Evolutionary conservation across 1,284 basidiomycete genomes (phyloP).

Genomic region (Puccinia brachypodii): DNA sequence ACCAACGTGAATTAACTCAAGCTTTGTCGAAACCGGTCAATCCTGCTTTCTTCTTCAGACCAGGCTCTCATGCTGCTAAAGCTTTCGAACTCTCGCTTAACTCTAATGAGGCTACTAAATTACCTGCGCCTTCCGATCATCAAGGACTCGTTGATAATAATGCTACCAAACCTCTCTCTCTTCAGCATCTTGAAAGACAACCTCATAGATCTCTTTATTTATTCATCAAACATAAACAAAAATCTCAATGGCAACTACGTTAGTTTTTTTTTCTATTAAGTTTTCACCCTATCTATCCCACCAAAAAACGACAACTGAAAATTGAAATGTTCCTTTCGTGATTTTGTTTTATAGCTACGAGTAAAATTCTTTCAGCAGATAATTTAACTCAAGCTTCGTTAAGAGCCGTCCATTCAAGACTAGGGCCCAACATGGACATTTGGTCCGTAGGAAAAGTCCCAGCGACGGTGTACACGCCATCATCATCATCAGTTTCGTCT

Average conservation of each 20-base stretch:
- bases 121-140: neutral
- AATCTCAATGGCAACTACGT: slow-evolving; percentile 30
- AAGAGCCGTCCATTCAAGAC: neutral
- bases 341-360: neutral
- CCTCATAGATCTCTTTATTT: slow-evolving; percentile 15
- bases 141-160: neutral
- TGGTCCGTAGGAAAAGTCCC: slow-evolving; percentile 33
- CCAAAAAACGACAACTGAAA: too few species aligned
- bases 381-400: slow-evolving; percentile 2
- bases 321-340: neutral
- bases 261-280: neutral
- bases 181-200: slow-evolving; percentile 5
- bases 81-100: slow-evolving; percentile 3
- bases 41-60: slow-evolving; percentile 23
- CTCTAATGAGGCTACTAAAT: neutral
- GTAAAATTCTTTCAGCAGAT: neutral
- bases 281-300: too few species aligned
- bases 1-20: slow-evolving; percentile 15
- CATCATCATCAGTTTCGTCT: neutral
- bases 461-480: slow-evolving; percentile 9
- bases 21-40: neutral
- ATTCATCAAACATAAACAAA: neutral
- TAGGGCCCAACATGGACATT: slow-evolving; percentile 31
- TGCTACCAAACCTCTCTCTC: neutral
- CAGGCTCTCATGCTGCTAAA: slow-evolving; percentile 26